Conservation (phyloP, 331 rosid genomes). For the Malus hybrid region DNA sequence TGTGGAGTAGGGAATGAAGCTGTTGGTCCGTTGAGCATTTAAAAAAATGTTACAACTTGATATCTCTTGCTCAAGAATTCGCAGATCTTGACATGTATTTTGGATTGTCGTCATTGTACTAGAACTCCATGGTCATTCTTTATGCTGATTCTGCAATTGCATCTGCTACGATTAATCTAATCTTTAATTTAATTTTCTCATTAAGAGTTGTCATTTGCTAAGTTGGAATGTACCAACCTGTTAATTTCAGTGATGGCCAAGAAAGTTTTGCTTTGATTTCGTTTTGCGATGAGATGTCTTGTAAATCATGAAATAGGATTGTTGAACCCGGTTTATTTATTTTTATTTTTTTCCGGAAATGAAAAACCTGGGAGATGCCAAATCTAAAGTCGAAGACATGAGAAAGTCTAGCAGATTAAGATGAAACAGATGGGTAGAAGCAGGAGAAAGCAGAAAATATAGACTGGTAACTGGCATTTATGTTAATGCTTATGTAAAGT, state of each 20-base stretch:
- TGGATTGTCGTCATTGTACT: neutral
- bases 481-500: neutral
- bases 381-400: neutral
- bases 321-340: neutral
- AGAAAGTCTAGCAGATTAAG: neutral
- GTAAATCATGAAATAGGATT: neutral
- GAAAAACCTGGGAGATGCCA: neutral
- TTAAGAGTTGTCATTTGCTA: neutral
- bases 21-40: conserved; percentile 29
- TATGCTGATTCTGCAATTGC: conserved; percentile 7
- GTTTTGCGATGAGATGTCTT: neutral
- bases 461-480: neutral
- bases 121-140: neutral
- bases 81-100: neutral
- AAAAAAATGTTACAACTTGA: conserved; percentile 2
- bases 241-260: neutral
- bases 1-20: conserved; percentile 29
- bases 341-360: neutral
- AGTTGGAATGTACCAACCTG: neutral
- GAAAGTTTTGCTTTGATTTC: neutral
- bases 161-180: neutral
- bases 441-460: neutral
- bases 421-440: neutral
- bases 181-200: neutral
- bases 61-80: conserved; percentile 1